These are phyloP conservation scores for Phytophthora megakarya DNA, from an alignment of 352 stramenopile genomes.

Conservation along the genomic window DNA sequence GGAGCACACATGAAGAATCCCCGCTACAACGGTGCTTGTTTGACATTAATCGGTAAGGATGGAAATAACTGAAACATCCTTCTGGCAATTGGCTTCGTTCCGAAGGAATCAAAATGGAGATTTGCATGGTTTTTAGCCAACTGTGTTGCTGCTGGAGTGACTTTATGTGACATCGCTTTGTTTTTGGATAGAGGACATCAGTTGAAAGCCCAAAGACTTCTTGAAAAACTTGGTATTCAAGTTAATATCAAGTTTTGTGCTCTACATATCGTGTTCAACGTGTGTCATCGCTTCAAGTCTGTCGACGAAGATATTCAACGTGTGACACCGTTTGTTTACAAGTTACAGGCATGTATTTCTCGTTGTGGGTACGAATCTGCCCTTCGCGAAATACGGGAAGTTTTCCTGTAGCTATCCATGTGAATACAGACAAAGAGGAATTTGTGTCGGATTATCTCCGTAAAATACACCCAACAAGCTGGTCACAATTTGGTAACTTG, in stretches of 20 bases:
- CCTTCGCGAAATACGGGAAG: background rate
- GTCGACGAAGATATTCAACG: background rate
- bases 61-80: constrained; percentile 2
- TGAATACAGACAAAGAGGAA: background rate
- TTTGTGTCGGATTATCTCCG: background rate
- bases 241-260: background rate
- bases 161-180: background rate
- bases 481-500: background rate
- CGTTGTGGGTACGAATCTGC: background rate
- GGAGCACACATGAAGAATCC: constrained; percentile 5
- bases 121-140: constrained; percentile 12
- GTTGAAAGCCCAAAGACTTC: background rate
- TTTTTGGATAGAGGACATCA: constrained; percentile 2
- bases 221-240: background rate
- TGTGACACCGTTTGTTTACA: background rate
- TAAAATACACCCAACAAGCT: background rate
- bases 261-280: background rate
- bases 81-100: background rate
- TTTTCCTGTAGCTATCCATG: background rate
- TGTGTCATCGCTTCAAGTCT: background rate
- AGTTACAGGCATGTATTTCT: background rate
- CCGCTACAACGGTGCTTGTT: constrained; percentile 4
- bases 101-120: constrained; percentile 8
- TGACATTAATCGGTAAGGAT: background rate
- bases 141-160: constrained; percentile 2